phyloP scores from a whole-genome alignment of 2,329 filamentous ascomycete genomes.

The Colletotrichum sp. region DNA sequence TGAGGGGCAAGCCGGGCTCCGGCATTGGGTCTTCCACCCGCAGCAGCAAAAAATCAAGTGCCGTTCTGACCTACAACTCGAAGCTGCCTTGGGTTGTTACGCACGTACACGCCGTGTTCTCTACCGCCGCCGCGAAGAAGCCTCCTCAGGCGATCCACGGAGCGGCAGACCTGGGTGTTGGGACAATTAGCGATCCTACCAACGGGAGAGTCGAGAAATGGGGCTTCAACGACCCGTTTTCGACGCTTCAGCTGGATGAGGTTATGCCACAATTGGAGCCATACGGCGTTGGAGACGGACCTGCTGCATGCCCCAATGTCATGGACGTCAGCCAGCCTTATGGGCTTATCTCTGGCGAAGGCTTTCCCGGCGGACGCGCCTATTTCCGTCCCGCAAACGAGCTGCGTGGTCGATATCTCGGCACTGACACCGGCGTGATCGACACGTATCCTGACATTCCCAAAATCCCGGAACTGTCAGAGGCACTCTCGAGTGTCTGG shows the following conservation, averaged over 20 bases:
- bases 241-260: slow-evolving; percentile 80
- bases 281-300: slow-evolving; percentile 80
- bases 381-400: slow-evolving; percentile 81
- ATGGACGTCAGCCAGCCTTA: slow-evolving; percentile 91
- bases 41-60: slow-evolving; percentile 67
- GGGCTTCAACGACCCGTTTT: slow-evolving; percentile 78
- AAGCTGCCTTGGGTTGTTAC: slow-evolving; percentile 81
- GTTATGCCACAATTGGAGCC: slow-evolving; percentile 74
- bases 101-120: slow-evolving; percentile 79
- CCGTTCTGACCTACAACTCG: slow-evolving; percentile 85
- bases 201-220: slow-evolving; percentile 79
- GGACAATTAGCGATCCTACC: slow-evolving; percentile 82
- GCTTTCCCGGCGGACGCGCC: slow-evolving; percentile 79
- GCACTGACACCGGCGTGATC: slow-evolving; percentile 62
- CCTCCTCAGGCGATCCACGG: slow-evolving; percentile 84
- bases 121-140: slow-evolving; percentile 64
- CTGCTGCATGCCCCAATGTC: slow-evolving; percentile 80
- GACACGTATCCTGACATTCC: slow-evolving; percentile 77
- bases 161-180: slow-evolving; percentile 76
- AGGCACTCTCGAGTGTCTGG: slow-evolving; percentile 84
- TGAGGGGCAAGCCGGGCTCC: slow-evolving; percentile 78
- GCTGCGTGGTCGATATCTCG: slow-evolving; percentile 77
- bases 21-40: slow-evolving; percentile 58
- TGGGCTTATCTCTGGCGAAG: slow-evolving; percentile 85
- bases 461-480: slow-evolving; percentile 70